A percentile compares a stretch with the other conserved stretches of the same genome.
Evolutionary conservation across 768 basidiomycete species (phyloP).

Genomic region (Boletus speciosus): DNA sequence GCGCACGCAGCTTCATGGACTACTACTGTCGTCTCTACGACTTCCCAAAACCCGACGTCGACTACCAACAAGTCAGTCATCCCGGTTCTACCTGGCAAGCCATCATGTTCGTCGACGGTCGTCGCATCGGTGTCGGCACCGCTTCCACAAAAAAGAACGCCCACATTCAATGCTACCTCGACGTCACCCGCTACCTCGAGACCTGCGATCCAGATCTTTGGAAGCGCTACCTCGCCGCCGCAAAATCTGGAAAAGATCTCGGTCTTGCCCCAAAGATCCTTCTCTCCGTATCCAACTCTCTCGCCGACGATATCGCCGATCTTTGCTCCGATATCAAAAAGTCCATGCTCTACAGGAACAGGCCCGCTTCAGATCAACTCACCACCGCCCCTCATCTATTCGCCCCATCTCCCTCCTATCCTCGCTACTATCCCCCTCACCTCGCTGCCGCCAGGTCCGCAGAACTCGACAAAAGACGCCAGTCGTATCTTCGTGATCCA

Average conservation of each 20-base stretch:
- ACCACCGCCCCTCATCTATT: background rate
- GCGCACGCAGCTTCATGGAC: slow-evolving; percentile 88
- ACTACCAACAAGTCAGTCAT: slow-evolving; percentile 37
- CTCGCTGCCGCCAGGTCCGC: slow-evolving; percentile 52
- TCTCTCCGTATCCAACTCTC: slow-evolving; percentile 57
- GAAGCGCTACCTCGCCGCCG: slow-evolving; percentile 61
- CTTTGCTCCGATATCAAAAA: slow-evolving; percentile 63
- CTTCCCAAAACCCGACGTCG: slow-evolving; percentile 71
- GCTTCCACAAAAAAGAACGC: slow-evolving; percentile 70
- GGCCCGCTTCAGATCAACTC: slow-evolving; percentile 38
- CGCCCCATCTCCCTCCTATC: slow-evolving; percentile 15
- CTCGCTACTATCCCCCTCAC: slow-evolving; percentile 29
- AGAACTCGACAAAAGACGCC: slow-evolving; percentile 48
- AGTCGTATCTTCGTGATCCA: slow-evolving; percentile 61
- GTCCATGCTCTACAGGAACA: slow-evolving; percentile 63
- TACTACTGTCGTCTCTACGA: slow-evolving; percentile 83
- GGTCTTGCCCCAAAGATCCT: slow-evolving; percentile 67
- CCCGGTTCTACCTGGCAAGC: slow-evolving; percentile 56
- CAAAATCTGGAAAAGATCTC: slow-evolving; percentile 62
- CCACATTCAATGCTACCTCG: slow-evolving; percentile 71
- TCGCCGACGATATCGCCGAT: slow-evolving; percentile 70
- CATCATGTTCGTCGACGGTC: slow-evolving; percentile 69
- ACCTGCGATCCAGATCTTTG: slow-evolving; percentile 79
- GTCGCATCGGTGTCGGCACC: slow-evolving; percentile 78
- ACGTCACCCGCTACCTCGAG: slow-evolving; percentile 85